These are phyloP conservation scores for Scleromitrula shiraiana DNA, from an alignment of 2,329 filamentous ascomycete species.

Conservation along the genomic window DNA sequence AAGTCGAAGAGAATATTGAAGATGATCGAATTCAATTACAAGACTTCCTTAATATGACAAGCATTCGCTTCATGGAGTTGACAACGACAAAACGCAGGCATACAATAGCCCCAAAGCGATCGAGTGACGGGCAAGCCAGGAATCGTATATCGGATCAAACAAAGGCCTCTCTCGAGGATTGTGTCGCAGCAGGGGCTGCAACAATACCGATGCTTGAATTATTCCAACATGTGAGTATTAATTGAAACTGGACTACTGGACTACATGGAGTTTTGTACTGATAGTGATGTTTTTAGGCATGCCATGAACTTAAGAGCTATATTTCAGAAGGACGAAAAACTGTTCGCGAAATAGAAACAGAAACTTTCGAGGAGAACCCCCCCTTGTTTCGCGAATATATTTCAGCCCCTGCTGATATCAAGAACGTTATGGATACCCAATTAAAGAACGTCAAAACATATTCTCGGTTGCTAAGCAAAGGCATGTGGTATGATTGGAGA, in stretches of 20 bases:
- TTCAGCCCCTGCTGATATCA: conserved; percentile 73
- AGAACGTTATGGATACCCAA: conserved; percentile 84
- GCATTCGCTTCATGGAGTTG: conserved; percentile 96
- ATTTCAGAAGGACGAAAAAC: conserved; percentile 88
- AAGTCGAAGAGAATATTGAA: conserved; percentile 31
- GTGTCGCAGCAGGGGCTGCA: conserved; percentile 81
- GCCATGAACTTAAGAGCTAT: conserved; percentile 91
- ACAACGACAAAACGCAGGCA: conserved; percentile 92
- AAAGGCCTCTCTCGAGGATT: conserved; percentile 58
- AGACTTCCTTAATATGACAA: conserved; percentile 90
- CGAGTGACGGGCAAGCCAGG: conserved; percentile 28
- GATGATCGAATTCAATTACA: conserved; percentile 70
- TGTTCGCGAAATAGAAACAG: conserved; percentile 81
- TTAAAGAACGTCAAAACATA: conserved; percentile 97
- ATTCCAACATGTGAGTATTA: conserved; percentile 62
- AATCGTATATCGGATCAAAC: conserved; percentile 30
- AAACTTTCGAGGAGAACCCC: conserved; percentile 85
- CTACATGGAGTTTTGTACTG: too few species aligned
- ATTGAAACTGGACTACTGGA: too few species aligned
- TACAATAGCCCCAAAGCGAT: conserved; percentile 57
- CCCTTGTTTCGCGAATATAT: conserved; percentile 88
- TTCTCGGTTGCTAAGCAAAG: conserved; percentile 82
- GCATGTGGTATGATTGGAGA: conserved; percentile 97
- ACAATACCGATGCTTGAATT: conserved; percentile 89
- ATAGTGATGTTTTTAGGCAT: conserved; percentile 48